phyloP scores from a whole-genome alignment of 73 alveolate species.

The Paramecium pentaurelia region DNA sequence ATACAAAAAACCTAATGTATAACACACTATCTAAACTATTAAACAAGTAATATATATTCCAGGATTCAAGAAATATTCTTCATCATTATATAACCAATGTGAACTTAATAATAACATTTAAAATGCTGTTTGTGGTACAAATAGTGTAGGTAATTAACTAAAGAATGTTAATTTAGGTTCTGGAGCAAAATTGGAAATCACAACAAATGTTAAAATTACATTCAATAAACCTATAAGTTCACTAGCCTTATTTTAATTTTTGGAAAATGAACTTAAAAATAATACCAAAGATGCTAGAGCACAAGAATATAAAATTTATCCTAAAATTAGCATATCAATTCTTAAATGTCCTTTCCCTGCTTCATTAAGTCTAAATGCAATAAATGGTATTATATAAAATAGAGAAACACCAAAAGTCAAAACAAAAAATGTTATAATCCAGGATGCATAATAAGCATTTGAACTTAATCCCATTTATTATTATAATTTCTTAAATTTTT shows the following conservation, averaged over 20 bases:
- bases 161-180: neutral
- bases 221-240: neutral
- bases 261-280: neutral
- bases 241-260: neutral
- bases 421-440: constrained; percentile 20
- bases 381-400: neutral
- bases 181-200: neutral
- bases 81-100: neutral
- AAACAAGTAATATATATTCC: neutral
- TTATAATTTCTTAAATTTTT: constrained; percentile 39
- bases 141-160: neutral
- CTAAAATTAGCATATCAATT: neutral
- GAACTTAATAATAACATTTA: neutral
- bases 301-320: neutral
- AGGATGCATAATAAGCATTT: neutral
- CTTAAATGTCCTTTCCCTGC: neutral
- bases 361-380: neutral
- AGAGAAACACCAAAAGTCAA: neutral
- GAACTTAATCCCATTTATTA: constrained; percentile 33
- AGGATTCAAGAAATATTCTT: neutral
- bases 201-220: neutral
- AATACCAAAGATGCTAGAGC: neutral
- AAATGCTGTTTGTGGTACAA: neutral
- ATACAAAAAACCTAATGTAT: neutral
- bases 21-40: neutral